A percentile compares a stretch with the other conserved stretches of the same genome.
Evolutionary conservation across 306 rosid genomes (phyloP).

Genomic region (Cicer cuneatum): DNA sequence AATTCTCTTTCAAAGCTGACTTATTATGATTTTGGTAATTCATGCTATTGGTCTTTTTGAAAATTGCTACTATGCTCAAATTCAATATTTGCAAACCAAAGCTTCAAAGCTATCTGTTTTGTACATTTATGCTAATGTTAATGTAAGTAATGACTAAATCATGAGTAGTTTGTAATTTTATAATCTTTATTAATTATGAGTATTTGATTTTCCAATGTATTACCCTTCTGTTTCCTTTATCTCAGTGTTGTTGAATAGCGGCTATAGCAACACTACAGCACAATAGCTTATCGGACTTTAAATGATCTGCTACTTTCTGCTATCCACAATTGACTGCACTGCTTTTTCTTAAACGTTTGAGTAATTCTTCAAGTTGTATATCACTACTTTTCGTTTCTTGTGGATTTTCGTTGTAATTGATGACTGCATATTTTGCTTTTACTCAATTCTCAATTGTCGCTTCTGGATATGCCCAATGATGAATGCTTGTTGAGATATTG

Average conservation of each 20-base stretch:
- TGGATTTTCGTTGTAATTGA: not conserved
- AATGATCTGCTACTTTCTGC: too few species aligned
- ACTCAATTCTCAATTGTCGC: not conserved
- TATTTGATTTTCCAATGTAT: not conserved
- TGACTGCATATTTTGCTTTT: not conserved
- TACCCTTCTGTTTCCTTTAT: not conserved
- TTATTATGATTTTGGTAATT: too few species aligned
- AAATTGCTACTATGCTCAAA: too few species aligned
- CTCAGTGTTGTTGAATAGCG: not conserved
- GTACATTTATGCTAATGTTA: too few species aligned
- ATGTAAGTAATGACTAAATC: too few species aligned
- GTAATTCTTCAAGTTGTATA: not conserved
- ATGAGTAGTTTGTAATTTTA: not conserved
- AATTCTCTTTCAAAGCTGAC: too few species aligned
- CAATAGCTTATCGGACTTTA: too few species aligned
- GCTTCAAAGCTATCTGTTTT: too few species aligned
- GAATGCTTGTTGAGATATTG: constrained; percentile 24
- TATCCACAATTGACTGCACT: too few species aligned
- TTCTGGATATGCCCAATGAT: constrained; percentile 43
- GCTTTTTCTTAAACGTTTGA: not conserved
- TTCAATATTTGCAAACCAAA: too few species aligned
- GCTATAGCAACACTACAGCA: too few species aligned
- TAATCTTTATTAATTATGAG: not conserved
- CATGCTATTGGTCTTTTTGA: too few species aligned
- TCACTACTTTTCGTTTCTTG: not conserved